Percentiles rank a stretch among this genome's conserved stretches.
Conservation (phyloP, 2,329 filamentous ascomycete species). For the Phaeosphaeriaceae sp. region DNA sequence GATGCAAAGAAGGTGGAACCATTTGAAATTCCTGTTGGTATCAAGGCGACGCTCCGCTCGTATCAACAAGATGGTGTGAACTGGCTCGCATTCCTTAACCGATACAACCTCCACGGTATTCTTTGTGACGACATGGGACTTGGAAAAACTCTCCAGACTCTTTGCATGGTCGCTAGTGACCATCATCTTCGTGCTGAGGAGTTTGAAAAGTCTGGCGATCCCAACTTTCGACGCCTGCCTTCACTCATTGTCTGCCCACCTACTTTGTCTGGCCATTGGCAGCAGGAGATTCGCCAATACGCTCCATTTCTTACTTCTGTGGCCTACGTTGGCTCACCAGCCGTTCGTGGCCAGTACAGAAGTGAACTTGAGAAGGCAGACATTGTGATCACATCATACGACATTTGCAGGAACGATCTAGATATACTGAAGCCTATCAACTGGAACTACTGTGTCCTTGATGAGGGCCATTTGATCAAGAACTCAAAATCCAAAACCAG, state of each 20-base stretch:
- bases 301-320: conserved; percentile 90
- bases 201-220: conserved; percentile 78
- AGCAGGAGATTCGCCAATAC: conserved; percentile 95
- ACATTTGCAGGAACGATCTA: conserved; percentile 96
- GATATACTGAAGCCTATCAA: conserved; percentile 81
- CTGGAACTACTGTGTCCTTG: conserved; percentile 97
- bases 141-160: conserved; percentile 94
- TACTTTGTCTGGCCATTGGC: conserved; percentile 96
- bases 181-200: conserved; percentile 93
- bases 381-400: conserved; percentile 96
- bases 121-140: conserved; percentile 99
- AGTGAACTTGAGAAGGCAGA: conserved; percentile 77
- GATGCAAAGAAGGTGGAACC: conserved; percentile 96
- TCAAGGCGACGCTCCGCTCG: conserved; percentile 93
- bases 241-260: conserved; percentile 96
- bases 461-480: conserved; percentile 98
- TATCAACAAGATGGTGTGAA: conserved; percentile 99
- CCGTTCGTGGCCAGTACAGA: conserved; percentile 76
- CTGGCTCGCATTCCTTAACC: conserved; percentile 97
- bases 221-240: conserved; percentile 79
- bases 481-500: conserved; percentile 98
- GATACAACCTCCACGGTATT: conserved; percentile 96
- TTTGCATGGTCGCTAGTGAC: conserved; percentile 97
- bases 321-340: conserved; percentile 88
- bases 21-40: conserved; percentile 91